Evolutionary conservation across 805 yeast genomes (phyloP), one percentile per base, ranked within the genome.

Genomic region (Komagataella ulmi): DNA sequence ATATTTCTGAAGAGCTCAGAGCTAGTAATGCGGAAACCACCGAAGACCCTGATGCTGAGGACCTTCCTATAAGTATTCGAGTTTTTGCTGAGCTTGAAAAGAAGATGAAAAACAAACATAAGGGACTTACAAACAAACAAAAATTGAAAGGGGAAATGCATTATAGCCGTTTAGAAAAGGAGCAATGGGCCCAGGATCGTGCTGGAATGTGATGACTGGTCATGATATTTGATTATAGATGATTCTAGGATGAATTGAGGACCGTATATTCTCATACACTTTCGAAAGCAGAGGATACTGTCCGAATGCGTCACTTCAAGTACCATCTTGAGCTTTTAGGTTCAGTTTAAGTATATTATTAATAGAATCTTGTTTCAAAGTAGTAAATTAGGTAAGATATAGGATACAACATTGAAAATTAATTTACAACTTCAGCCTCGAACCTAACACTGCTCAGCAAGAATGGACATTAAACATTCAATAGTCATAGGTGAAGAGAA

Each of bases 11-110:
- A 7, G 71, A 69, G 47, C 51, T 72, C 21, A 60, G 62, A 53
- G 55, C 46, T 18, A 40, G 44, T 2, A 54, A 55, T 12, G 62
- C 14, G n/a, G n/a, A 49, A 24, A 12, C 50, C 17, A 65, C 56
- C 17, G 73, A 68, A 6, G 75, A 71, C 3, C 77, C 74, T 30
- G 76, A 69, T 4, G 67, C 69, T 19, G 44, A 17, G n/a, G 77
- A 77, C 51, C 83, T 90, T 51, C 95, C 95, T 7, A 72, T 83
- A 12, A 80, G 85, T 19, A 80, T 91, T 57, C 75, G 79, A 54
- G 97, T 80, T 4, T 91, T 90, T 71, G 88, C 95, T 1, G 84
- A 85, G 57, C 79, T 88, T 50, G 97, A 90, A 65, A 80, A 80
- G 67, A 71, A 72, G 60, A 66, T 85, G 61, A 79, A 81, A 55